phyloP scores from a whole-genome alignment of 2,329 filamentous ascomycete genomes.

The Colletotrichum brevisporum region DNA sequence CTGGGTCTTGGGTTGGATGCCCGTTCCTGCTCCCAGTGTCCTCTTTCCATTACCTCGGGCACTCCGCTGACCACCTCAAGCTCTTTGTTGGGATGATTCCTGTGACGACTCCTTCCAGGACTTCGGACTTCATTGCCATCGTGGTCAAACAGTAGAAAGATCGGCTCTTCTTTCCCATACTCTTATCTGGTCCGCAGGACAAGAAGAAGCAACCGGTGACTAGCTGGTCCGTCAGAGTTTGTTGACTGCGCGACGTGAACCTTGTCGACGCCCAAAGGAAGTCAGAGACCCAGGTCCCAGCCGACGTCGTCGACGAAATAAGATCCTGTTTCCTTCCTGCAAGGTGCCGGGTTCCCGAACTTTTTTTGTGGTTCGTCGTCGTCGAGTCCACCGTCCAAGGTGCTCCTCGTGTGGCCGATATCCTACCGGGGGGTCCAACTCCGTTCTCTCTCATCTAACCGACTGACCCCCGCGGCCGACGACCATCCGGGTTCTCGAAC shows the following conservation, averaged over 20 bases:
- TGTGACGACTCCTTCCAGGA: too few species aligned
- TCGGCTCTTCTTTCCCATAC: not conserved
- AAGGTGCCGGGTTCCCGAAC: constrained; percentile 30
- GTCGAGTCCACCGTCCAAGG: constrained; percentile 18
- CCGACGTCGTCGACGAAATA: constrained; percentile 14
- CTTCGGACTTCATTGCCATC: too few species aligned
- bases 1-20: too few species aligned
- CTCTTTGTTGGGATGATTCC: constrained; percentile 13
- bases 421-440: constrained; percentile 17
- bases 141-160: not conserved
- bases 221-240: not conserved
- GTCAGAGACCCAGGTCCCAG: not conserved
- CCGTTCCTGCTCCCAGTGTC: not conserved
- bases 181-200: too few species aligned
- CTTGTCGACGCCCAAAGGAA: too few species aligned
- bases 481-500: constrained; percentile 37
- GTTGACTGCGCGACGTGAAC: too few species aligned
- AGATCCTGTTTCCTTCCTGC: constrained; percentile 26
- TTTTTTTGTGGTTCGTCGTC: constrained; percentile 32
- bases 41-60: constrained; percentile 6
- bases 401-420: too few species aligned
- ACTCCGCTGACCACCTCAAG: constrained; percentile 6
- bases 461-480: constrained; percentile 23
- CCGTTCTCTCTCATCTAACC: constrained; percentile 32
- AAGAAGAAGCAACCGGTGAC: not conserved